A percentile compares a stretch with the other conserved stretches of the same genome.
Evolutionary conservation across 805 yeast species (phyloP).

Genomic region (Candida qinlingensis): DNA sequence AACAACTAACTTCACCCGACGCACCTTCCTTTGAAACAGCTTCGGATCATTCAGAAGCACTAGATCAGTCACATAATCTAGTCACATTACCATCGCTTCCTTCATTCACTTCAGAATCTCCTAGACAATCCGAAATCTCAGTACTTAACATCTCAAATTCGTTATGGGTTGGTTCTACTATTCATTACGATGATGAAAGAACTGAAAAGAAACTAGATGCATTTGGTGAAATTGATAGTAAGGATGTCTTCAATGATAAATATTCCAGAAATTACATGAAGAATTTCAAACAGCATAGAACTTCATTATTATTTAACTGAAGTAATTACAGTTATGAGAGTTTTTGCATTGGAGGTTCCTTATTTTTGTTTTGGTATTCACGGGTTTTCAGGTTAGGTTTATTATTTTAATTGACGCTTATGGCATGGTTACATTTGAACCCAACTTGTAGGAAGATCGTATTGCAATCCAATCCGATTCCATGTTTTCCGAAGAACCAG

Average conservation of each 20-base stretch:
- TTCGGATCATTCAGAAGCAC: not conserved
- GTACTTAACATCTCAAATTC: conserved; percentile 18
- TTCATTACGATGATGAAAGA: conserved; percentile 2
- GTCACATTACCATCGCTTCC: conserved; percentile 7
- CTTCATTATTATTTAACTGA: conserved; percentile 16
- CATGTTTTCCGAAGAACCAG: no score
- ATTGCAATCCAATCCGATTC: no score
- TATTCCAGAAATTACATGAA: not conserved
- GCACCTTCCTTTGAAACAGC: not conserved
- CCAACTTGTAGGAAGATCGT: no score
- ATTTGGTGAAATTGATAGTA: conserved; percentile 13
- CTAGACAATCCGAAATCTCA: conserved; percentile 14
- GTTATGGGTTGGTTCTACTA: conserved; percentile 21
- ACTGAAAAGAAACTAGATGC: conserved; percentile 4
- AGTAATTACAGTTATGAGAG: not conserved
- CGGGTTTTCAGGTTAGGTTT: no score
- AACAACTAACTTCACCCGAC: not conserved
- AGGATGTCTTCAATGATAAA: conserved; percentile 11
- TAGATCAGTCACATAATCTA: not conserved
- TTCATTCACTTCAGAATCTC: conserved; percentile 11
- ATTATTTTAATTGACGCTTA: no score
- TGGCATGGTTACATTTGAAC: no score
- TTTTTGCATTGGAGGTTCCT: no score
- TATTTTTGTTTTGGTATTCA: no score
- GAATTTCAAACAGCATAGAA: conserved; percentile 12